Base-by-base conservation (phyloP, 768 basidiomycete genomes). In the Hemileccinum rubropunctum region DNA sequence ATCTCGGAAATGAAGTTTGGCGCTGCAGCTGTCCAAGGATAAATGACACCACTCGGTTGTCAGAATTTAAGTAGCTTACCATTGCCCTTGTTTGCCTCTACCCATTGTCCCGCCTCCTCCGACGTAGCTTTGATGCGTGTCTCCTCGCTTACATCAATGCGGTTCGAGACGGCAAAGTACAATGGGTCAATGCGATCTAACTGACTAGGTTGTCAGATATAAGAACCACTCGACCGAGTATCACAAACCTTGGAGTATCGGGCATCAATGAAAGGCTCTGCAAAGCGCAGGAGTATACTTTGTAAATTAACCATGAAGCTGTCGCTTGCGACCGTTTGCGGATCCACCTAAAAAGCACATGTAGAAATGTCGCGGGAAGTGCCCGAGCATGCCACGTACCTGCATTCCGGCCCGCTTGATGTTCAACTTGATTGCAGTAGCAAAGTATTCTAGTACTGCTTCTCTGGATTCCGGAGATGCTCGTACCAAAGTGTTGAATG, bases 1-100 rank as follows among this genome's bases (percentile, higher is more conserved):
- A 97, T 82, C 38, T 98, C 86, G 6, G 95, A 92, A 54, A 98
- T 92, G 69, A 99, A 99, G 65, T 97, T 97, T 3, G 89, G 84
- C 6, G 84, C 64, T 3, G 81, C 64, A n/a, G 78, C 83, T 83
- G 59, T 59, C 37, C 40, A 17, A n/a, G 42, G 6, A 33, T 56
- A 30, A 46, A 42, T 27, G 10, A 13, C 32, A 12, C 6, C 10
- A 5, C 3, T 43, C 23, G 4, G 23, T 20, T 8, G 11, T 17
- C 1, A 18, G 30, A 4, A 45, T 17, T n/a, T 7, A 5, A 34
- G 20, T 6, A 23, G 35, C 64, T 41, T 52, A 83, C 84, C 80
- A 43, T 66, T 67, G 37, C 74, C 70, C 61, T 53, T 69, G 69
- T 82, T 76, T 44, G 74, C 68, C 37, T 79, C 73, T 39, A 73